Conservation (phyloP, 306 rosid species). For the Trifolium fragiferum region DNA sequence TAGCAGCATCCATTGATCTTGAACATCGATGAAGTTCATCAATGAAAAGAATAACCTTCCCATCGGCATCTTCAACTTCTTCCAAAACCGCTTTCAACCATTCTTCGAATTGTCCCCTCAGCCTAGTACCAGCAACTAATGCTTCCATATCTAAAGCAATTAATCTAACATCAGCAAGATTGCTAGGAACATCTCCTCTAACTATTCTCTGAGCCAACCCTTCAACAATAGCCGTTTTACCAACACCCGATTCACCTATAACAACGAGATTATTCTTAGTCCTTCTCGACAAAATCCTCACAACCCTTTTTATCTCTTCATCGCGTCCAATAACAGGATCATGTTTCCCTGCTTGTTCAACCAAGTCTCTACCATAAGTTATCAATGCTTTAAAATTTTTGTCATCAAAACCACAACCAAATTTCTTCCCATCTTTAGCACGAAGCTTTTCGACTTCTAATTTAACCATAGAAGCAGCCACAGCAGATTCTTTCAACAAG, state of each 20-base stretch:
- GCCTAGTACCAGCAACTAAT: conserved; percentile 70
- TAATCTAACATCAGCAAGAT: conserved; percentile 82
- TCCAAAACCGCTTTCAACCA: conserved; percentile 57
- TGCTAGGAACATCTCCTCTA: conserved; percentile 78
- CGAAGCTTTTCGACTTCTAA: conserved; percentile 82
- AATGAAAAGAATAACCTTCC: conserved; percentile 83
- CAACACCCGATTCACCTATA: conserved; percentile 96
- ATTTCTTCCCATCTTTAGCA: conserved; percentile 78
- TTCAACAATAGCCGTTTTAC: conserved; percentile 90
- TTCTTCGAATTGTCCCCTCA: not conserved
- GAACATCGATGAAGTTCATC: conserved; percentile 81
- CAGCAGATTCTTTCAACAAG: conserved; percentile 77
- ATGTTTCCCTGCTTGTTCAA: conserved; percentile 85
- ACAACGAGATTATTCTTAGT: conserved; percentile 90
- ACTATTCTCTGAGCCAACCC: conserved; percentile 86
- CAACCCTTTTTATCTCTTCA: conserved; percentile 80
- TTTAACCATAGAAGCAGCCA: conserved; percentile 60
- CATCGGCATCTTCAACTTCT: conserved; percentile 88
- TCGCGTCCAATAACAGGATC: conserved; percentile 91
- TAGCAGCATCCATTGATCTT: conserved; percentile 98
- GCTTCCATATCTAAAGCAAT: conserved; percentile 92
- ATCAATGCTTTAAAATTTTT: conserved; percentile 72
- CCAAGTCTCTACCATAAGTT: conserved; percentile 86
- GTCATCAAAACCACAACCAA: conserved; percentile 79
- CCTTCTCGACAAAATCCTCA: conserved; percentile 76